Conservation (phyloP, 2,329 filamentous ascomycete genomes). For the Byssoonygena ceratinophila region DNA sequence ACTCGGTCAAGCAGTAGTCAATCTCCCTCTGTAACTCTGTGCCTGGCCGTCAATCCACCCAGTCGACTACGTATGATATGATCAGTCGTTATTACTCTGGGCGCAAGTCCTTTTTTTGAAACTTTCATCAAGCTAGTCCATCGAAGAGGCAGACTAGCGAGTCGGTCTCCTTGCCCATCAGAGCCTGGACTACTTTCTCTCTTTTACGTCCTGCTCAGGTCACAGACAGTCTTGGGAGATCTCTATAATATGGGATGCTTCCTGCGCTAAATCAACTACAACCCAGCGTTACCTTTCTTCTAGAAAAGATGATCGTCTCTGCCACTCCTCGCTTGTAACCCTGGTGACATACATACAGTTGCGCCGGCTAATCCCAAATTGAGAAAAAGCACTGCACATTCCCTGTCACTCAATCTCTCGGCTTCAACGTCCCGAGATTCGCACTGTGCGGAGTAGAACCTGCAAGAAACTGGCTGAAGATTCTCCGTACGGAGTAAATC, state of each 20-base stretch:
- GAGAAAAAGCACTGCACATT: not conserved
- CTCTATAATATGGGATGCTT: too few relatives aligned
- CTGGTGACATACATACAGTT: not conserved
- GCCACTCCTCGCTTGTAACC: not conserved
- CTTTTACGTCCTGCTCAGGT: too few relatives aligned
- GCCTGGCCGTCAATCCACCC: not conserved
- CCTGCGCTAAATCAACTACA: not conserved
- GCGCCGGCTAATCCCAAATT: not conserved
- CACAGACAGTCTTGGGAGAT: too few relatives aligned
- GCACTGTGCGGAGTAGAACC: not conserved
- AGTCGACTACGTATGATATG: too few relatives aligned
- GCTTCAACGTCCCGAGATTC: not conserved
- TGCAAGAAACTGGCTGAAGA: not conserved
- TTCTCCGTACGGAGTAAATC: not conserved
- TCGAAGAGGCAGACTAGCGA: not conserved
- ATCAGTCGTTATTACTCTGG: not conserved
- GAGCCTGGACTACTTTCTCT: too few relatives aligned
- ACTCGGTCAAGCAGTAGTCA: too few relatives aligned
- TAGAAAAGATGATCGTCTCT: not conserved
- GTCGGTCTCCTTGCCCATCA: too few relatives aligned
- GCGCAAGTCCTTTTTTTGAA: constrained; percentile 8
- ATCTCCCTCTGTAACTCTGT: not conserved
- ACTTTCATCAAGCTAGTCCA: constrained; percentile 7
- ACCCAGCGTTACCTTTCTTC: not conserved
- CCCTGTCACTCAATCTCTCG: not conserved